Conservation (phyloP, 2,329 filamentous ascomycete species). For the Aspergillus quadrilineatus region DNA sequence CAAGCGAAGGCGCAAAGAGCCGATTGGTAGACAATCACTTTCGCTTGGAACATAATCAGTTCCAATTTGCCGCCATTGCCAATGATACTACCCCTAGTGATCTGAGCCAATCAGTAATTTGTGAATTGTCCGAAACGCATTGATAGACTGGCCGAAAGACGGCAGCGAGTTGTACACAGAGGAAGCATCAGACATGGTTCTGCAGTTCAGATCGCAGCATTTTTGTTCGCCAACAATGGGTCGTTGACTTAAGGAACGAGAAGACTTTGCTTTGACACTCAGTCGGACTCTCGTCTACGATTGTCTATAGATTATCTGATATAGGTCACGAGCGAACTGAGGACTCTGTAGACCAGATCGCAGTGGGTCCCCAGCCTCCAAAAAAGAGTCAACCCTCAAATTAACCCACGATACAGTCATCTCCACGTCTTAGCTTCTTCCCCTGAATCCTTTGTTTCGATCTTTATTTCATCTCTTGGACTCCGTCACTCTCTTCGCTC, state of each 20-base stretch:
- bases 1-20: neutral
- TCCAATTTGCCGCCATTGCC: neutral
- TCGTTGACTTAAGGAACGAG: neutral
- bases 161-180: too few relatives aligned
- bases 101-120: neutral
- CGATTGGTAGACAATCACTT: neutral
- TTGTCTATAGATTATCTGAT: neutral
- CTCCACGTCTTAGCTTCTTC: conserved; percentile 9
- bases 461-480: neutral
- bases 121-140: neutral
- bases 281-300: neutral
- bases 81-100: neutral
- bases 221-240: neutral
- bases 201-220: neutral
- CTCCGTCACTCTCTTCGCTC: neutral
- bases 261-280: neutral
- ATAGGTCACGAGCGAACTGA: neutral
- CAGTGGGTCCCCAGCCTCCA: conserved; percentile 8
- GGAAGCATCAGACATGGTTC: too few relatives aligned
- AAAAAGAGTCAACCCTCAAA: neutral
- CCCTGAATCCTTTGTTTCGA: conserved; percentile 3
- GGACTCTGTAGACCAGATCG: neutral
- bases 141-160: too few relatives aligned
- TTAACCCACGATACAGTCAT: conserved; percentile 1
- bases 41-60: neutral